These are phyloP conservation scores for baker's yeast (Saccharomyces cerevisiae) DNA, from an alignment of 805 yeast species.

Conservation along the genomic window DNA sequence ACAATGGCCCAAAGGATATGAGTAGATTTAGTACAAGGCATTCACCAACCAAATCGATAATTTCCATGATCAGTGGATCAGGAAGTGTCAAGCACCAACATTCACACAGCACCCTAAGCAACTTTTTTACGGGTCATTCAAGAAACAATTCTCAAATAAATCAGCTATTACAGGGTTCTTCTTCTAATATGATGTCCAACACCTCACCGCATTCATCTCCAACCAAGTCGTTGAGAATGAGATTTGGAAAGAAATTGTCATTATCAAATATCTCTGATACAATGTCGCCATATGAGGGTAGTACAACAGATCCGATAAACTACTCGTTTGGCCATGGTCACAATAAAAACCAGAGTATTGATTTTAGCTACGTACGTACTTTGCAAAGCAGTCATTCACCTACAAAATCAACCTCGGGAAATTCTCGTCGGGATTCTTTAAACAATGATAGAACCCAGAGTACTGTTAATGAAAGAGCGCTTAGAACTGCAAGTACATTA, in stretches of 20 bases:
- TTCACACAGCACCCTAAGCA: constrained; percentile 8
- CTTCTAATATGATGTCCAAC: constrained; percentile 1
- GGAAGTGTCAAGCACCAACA: constrained; percentile 13
- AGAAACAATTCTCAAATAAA: constrained; percentile 20
- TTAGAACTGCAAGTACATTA: constrained; percentile 10
- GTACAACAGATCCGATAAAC: not conserved
- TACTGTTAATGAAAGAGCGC: constrained; percentile 7
- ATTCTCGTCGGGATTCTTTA: constrained; percentile 5
- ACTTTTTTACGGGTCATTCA: constrained; percentile 9
- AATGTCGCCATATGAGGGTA: constrained; percentile 6
- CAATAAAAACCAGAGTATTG: constrained; percentile 24
- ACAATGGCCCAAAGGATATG: constrained; percentile 10
- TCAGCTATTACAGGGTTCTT: constrained; percentile 1
- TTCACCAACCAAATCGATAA: constrained; percentile 30
- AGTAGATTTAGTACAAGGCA: constrained; percentile 16
- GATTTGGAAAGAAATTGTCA: constrained; percentile 27
- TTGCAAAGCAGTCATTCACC: constrained; percentile 29
- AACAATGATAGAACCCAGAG: constrained; percentile 13
- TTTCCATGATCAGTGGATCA: constrained; percentile 21
- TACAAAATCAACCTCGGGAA: constrained; percentile 21
- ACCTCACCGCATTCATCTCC: constrained; percentile 25
- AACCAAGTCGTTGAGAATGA: constrained; percentile 20
- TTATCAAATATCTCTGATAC: constrained; percentile 25
- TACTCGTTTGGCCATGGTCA: constrained; percentile 6
- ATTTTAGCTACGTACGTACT: constrained; percentile 26